These are phyloP conservation scores for Solanum pennellii DNA, from an alignment of 257 asterid species.

Conservation along the genomic window DNA sequence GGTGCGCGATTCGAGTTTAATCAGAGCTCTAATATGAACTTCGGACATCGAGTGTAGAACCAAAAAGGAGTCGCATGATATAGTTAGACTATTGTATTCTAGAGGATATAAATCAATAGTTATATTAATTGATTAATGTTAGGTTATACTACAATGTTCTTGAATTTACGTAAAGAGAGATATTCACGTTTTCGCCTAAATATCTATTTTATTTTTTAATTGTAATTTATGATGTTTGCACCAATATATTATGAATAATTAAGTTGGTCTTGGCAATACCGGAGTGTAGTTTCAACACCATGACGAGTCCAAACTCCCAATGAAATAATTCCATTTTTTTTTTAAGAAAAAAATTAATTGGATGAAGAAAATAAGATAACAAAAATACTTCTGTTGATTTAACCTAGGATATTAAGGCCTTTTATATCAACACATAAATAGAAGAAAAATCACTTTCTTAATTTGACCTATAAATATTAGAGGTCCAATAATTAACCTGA, in stretches of 20 bases:
- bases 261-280: background rate
- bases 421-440: background rate
- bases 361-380: background rate
- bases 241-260: background rate
- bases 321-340: background rate
- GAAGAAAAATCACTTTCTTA: background rate
- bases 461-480: background rate
- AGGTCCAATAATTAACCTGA: background rate
- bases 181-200: background rate
- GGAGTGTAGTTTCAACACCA: background rate
- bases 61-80: too few relatives aligned
- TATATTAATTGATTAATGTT: too few relatives aligned
- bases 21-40: fast-evolving
- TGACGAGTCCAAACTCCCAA: background rate
- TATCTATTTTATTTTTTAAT: too few relatives aligned
- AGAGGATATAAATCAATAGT: too few relatives aligned
- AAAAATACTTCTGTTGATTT: background rate
- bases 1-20: fast-evolving
- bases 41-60: too few relatives aligned
- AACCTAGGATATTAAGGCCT: background rate
- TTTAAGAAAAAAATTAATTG: background rate
- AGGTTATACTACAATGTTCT: background rate
- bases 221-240: too few relatives aligned
- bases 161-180: too few relatives aligned
- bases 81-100: background rate